A percentile compares a stretch with the other conserved stretches of the same genome.
phyloP scores from a whole-genome alignment of 2,329 filamentous ascomycete genomes.

The Keithomyces neogunnii region DNA sequence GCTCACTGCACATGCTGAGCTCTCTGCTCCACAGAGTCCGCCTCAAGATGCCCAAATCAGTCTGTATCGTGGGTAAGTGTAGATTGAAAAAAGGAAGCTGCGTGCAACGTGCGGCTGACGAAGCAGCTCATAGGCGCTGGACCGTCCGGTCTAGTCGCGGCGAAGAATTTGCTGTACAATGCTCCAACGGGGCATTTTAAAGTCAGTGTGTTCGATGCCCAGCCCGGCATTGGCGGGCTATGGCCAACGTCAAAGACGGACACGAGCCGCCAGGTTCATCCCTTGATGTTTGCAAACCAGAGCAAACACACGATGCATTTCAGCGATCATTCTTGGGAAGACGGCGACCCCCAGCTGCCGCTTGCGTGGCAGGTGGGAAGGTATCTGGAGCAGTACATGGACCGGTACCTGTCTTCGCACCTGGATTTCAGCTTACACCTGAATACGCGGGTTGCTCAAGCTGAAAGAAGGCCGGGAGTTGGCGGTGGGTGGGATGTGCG shows the following conservation, averaged over 20 bases:
- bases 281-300: slow-evolving; percentile 65
- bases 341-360: slow-evolving; percentile 55
- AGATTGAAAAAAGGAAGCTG: background rate
- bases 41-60: slow-evolving; percentile 28
- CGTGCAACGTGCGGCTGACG: background rate
- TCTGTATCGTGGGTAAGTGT: slow-evolving; percentile 31
- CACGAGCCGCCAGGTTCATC: slow-evolving; percentile 46
- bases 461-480: slow-evolving; percentile 20
- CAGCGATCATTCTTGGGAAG: slow-evolving; percentile 64
- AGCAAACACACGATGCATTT: slow-evolving; percentile 69
- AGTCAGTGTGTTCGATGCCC: slow-evolving; percentile 63
- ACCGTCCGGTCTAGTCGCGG: slow-evolving; percentile 59
- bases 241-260: slow-evolving; percentile 55
- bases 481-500: slow-evolving; percentile 33
- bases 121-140: slow-evolving; percentile 46
- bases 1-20: background rate
- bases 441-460: slow-evolving; percentile 35
- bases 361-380: slow-evolving; percentile 67
- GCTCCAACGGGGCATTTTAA: slow-evolving; percentile 46
- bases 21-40: background rate
- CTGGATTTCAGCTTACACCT: slow-evolving; percentile 37
- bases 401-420: slow-evolving; percentile 43
- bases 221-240: slow-evolving; percentile 62
- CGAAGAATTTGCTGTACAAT: slow-evolving; percentile 63
- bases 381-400: slow-evolving; percentile 59